Evolutionary conservation across 1,284 basidiomycete species (phyloP).

Genomic region (Bjerkandera adusta): DNA sequence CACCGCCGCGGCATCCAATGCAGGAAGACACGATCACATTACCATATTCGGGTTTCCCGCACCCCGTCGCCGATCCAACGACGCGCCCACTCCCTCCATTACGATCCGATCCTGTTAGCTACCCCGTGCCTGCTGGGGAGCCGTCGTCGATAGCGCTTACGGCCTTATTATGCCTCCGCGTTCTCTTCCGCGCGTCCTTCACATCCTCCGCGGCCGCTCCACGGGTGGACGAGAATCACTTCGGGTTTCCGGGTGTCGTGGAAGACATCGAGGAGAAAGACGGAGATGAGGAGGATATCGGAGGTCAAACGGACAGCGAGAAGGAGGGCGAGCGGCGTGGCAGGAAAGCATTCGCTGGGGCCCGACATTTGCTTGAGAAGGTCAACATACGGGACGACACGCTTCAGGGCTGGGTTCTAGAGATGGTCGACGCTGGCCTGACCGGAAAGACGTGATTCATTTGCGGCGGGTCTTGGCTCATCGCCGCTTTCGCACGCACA

Average conservation of each 20-base stretch:
- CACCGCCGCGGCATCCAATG: constrained; percentile 52
- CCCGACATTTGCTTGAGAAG: constrained; percentile 58
- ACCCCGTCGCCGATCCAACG: constrained; percentile 61
- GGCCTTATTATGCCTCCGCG: constrained; percentile 70
- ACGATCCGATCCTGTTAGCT: constrained; percentile 54
- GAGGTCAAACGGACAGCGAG: constrained; percentile 42
- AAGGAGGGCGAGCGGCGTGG: constrained; percentile 66
- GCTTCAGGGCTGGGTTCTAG: constrained; percentile 72
- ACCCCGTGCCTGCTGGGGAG: constrained; percentile 53
- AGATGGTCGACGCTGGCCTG: constrained; percentile 68
- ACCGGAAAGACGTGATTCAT: constrained; percentile 27
- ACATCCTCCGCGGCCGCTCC: constrained; percentile 69
- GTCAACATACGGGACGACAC: constrained; percentile 68
- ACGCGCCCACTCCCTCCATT: constrained; percentile 61
- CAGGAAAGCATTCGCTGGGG: constrained; percentile 63
- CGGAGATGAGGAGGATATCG: constrained; percentile 32
- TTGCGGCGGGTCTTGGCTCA: too few relatives aligned
- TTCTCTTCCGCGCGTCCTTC: constrained; percentile 74
- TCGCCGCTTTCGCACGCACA: too few relatives aligned
- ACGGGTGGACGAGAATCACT: constrained; percentile 72
- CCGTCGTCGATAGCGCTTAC: constrained; percentile 73
- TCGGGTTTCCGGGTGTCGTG: constrained; percentile 75
- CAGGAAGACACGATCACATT: constrained; percentile 70
- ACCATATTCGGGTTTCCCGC: constrained; percentile 46
- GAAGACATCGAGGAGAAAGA: constrained; percentile 64